These are phyloP conservation scores for Epichloe hybrida DNA, from an alignment of 2,329 filamentous ascomycete genomes.

Conservation along the genomic window DNA sequence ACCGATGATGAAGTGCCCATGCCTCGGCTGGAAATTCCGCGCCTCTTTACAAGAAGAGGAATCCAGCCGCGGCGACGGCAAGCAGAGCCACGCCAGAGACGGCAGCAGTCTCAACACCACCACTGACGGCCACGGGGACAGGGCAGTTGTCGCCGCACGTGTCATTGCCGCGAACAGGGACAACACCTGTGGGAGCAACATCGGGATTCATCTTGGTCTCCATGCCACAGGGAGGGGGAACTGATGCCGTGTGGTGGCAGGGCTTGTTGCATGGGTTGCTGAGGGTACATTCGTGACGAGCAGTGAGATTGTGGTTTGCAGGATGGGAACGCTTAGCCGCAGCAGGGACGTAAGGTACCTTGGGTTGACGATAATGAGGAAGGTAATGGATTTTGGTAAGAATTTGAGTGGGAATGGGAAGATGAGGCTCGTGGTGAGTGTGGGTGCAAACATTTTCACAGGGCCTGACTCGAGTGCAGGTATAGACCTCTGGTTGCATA, in stretches of 20 bases:
- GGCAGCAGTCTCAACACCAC: background rate
- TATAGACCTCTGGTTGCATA: background rate
- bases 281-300: background rate
- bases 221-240: background rate
- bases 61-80: slow-evolving; percentile 2
- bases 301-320: background rate
- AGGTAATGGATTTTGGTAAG: background rate
- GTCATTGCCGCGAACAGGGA: background rate
- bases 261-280: background rate
- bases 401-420: too few relatives aligned
- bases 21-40: too few relatives aligned
- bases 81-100: slow-evolving; percentile 1
- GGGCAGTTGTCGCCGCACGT: background rate
- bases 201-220: background rate
- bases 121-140: background rate
- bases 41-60: slow-evolving; percentile 1
- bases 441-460: background rate
- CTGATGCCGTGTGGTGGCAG: background rate
- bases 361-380: too few relatives aligned
- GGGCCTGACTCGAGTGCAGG: too few relatives aligned
- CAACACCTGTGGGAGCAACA: background rate
- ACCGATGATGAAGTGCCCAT: too few relatives aligned
- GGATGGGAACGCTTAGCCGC: too few relatives aligned
- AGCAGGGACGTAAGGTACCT: too few relatives aligned
- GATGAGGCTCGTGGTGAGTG: background rate